Evolutionary conservation across 2,329 filamentous ascomycete species (phyloP).

Genomic region (Orbilia javanica): DNA sequence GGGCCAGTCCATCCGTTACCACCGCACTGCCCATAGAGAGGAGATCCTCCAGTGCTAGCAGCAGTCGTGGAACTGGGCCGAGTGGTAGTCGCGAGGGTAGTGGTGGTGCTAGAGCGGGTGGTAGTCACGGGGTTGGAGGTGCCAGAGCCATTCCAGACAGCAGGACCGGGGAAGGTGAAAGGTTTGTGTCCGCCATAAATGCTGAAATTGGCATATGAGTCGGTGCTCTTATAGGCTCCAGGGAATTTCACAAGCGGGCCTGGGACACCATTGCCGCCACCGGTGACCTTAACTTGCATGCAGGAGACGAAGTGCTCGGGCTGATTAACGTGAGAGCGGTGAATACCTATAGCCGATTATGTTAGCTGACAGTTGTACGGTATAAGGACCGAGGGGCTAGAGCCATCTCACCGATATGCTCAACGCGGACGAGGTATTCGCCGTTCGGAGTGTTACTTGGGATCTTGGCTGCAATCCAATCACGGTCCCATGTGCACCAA

Average conservation of each 20-base stretch:
- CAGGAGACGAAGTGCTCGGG: slow-evolving; percentile 66
- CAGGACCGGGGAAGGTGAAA: background rate
- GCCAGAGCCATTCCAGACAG: slow-evolving; percentile 1
- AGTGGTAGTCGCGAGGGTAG: too few relatives aligned
- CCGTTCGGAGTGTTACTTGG: background rate
- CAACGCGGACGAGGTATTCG: slow-evolving; percentile 13
- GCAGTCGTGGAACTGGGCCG: background rate
- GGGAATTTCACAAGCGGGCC: slow-evolving; percentile 67
- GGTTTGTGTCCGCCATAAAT: background rate
- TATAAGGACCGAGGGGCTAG: too few relatives aligned
- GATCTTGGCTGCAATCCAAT: background rate
- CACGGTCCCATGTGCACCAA: slow-evolving; percentile 22
- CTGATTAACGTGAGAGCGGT: slow-evolving; percentile 64
- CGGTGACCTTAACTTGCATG: slow-evolving; percentile 68
- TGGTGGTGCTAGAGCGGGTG: background rate
- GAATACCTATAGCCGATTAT: background rate
- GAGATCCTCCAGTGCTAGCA: background rate
- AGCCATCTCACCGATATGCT: slow-evolving; percentile 62
- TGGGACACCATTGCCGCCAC: slow-evolving; percentile 66
- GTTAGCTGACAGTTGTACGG: too few relatives aligned
- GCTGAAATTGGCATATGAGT: background rate
- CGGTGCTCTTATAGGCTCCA: slow-evolving; percentile 66
- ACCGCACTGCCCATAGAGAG: slow-evolving; percentile 65
- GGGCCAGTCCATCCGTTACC: slow-evolving; percentile 66
- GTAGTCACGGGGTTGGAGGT: background rate